These are phyloP conservation scores for Termitomyces sp. DNA, from an alignment of 768 basidiomycete species.

Conservation along the genomic window DNA sequence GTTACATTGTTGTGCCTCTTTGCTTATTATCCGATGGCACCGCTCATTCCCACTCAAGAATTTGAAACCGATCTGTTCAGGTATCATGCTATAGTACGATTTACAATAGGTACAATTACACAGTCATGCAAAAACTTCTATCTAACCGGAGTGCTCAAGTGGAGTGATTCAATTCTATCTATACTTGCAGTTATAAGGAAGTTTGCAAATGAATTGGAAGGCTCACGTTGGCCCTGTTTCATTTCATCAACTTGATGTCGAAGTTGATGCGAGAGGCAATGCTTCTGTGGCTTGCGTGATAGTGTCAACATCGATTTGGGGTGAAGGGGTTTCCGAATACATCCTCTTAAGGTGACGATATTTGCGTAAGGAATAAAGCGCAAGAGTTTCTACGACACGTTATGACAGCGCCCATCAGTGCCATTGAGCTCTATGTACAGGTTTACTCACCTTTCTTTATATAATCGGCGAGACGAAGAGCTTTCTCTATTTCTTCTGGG, in stretches of 20 bases:
- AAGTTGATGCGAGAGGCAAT: conserved; percentile 4
- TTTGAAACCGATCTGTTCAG: not conserved
- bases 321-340: conserved; percentile 40
- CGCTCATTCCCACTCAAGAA: not conserved
- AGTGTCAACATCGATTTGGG: conserved; percentile 10
- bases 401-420: not conserved
- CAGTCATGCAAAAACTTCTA: not conserved
- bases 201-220: not conserved
- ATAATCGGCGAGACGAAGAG: conserved; percentile 71
- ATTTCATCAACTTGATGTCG: conserved; percentile 6
- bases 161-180: not conserved
- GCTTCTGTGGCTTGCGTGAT: conserved; percentile 8
- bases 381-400: conserved; percentile 61
- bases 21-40: not conserved
- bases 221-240: not conserved
- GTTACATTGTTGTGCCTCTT: not conserved
- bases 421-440: not conserved
- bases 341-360: conserved; percentile 75
- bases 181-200: not conserved
- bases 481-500: conserved; percentile 68
- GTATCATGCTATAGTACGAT: not conserved
- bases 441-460: conserved; percentile 72
- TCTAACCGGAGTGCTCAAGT: not conserved
- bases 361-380: conserved; percentile 76
- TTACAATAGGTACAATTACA: not conserved